Base-by-base conservation (phyloP, 2,329 filamentous ascomycete species). In the Xylaria sp. region DNA sequence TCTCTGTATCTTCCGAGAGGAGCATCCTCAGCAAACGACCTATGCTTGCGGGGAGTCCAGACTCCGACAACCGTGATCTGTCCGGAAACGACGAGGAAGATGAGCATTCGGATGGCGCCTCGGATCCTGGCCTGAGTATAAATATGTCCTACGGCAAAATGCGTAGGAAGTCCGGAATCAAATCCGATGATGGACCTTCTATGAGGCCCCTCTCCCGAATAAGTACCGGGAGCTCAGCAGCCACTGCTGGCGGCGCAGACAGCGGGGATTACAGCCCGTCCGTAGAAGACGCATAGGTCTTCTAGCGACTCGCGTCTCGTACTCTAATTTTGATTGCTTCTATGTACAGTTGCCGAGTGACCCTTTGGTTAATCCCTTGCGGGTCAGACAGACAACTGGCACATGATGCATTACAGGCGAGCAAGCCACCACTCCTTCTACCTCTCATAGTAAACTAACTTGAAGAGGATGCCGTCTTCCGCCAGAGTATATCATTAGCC, bases 31-130 rank as follows among this genome's bases (percentile, higher is more conserved):
- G 62, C 44, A 64, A 66, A 52, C 65, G 63, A 8, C 66, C 67
- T 3, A 68, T 69, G 13, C 18, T 68, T 7, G 68, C 69, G 19
- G 87, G 92, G 71, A 89, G 96, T 63, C 80, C 82, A 60, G 86
- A 96, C 73, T 93, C 91, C 1, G 90, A 90, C 10, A 62, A 66
- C 11, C 88, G 88, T 65, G 83, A 89, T 67, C 75, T 89, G 51
- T 94, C 97, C 68, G 91, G 90, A 61, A 90, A 85, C 47, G 89
- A 89, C 71, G 91, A 94, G 63, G 93, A 97, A 72, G 94, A 94
- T 79, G 83, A 88, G 68, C 80, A 82, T 64, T 78, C 83, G 62
- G 93, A 97, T 71, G 88, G 88, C 39, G 81, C 89, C 69, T 80
- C 80, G 47, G 91, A 91, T 70, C 94, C 97, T 70, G 78, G 84